phyloP scores from a whole-genome alignment of 2,329 filamentous ascomycete genomes.

The Fusarium hostae region DNA sequence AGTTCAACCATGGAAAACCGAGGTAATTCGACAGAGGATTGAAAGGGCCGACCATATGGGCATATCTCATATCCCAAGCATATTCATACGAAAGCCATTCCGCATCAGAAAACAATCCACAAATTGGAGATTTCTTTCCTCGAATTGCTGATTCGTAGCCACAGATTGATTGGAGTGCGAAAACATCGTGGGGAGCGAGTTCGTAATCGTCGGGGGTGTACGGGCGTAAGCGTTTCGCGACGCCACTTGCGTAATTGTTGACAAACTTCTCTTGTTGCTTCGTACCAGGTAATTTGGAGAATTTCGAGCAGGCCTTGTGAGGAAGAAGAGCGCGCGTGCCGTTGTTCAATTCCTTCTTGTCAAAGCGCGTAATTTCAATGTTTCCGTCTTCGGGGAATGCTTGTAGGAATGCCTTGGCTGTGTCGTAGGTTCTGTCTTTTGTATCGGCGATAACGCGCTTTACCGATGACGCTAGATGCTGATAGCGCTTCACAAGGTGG shows the following conservation, averaged over 20 bases:
- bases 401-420: conserved; percentile 30
- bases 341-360: conserved; percentile 35
- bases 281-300: conserved; percentile 34
- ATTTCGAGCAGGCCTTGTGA: conserved; percentile 39
- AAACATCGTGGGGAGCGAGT: conserved; percentile 34
- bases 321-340: conserved; percentile 40
- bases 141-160: conserved; percentile 39
- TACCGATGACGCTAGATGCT: conserved; percentile 32
- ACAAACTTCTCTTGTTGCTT: conserved; percentile 35
- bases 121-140: conserved; percentile 32
- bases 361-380: conserved; percentile 31
- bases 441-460: conserved; percentile 40
- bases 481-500: conserved; percentile 36
- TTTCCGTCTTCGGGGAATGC: conserved; percentile 24
- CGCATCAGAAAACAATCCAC: conserved; percentile 32
- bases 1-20: conserved; percentile 36
- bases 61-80: conserved; percentile 43
- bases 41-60: conserved; percentile 39
- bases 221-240: conserved; percentile 28
- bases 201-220: conserved; percentile 34
- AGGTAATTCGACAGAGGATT: conserved; percentile 38
- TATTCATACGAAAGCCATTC: conserved; percentile 43
- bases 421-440: conserved; percentile 40
- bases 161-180: conserved; percentile 40
- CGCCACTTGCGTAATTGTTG: conserved; percentile 25